Percentiles rank a stretch among this genome's conserved stretches.
These are phyloP conservation scores for Linnemannia elongata DNA, from an alignment of 192 early-diverging fungal species.

Conservation along the genomic window DNA sequence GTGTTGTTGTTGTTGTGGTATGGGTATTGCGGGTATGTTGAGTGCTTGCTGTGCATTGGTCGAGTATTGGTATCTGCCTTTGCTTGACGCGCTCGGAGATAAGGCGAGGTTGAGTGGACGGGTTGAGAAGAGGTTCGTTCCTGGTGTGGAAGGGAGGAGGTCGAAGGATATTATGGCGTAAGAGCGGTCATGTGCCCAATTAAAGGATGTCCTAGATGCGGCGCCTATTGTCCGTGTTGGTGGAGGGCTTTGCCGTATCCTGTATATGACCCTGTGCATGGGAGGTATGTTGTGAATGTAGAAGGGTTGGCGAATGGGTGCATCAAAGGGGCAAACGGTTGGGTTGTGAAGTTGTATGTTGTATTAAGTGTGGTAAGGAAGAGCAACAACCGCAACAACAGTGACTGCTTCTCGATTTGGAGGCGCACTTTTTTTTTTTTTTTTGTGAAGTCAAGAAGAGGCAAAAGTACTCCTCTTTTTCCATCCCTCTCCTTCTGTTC, in stretches of 20 bases:
- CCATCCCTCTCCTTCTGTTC: no score
- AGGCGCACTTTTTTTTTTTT: conserved; percentile 9
- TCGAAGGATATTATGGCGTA: conserved; percentile 8
- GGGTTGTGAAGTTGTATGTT: not conserved
- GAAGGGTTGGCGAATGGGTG: not conserved
- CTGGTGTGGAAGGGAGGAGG: not conserved
- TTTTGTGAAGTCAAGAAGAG: not conserved
- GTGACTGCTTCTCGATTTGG: not conserved
- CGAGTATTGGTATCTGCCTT: conserved; percentile 2
- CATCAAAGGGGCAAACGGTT: not conserved
- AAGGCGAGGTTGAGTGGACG: not conserved
- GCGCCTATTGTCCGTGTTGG: not conserved
- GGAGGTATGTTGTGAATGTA: not conserved
- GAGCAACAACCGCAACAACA: not conserved
- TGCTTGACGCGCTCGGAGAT: not conserved
- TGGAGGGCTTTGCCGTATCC: not conserved
- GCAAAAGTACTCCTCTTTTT: no score
- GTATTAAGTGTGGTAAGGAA: no score
- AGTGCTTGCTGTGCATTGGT: not conserved
- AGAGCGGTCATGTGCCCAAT: not conserved
- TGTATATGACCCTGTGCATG: conserved; percentile 26
- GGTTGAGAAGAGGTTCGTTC: not conserved
- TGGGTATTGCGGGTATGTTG: not conserved
- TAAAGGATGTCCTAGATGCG: not conserved
- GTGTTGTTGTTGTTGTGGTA: not conserved